phyloP scores from a whole-genome alignment of 228 moss, liverwort and hornwort genomes.

The Sphagnum fallax region DNA sequence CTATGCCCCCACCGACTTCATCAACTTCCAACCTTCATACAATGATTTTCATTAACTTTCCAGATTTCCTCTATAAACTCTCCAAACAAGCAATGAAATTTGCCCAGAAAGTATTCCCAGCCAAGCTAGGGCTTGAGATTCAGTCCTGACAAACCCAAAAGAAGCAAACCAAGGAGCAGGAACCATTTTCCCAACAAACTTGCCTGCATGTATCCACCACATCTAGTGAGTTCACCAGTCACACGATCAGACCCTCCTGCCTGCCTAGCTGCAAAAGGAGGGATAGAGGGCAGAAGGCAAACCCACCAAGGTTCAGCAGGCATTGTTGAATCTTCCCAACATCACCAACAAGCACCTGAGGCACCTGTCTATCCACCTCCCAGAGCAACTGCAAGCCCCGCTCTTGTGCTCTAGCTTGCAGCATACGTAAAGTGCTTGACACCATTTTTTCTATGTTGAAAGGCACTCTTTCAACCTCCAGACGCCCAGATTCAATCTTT shows the following conservation, averaged over 20 bases:
- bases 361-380: constrained; percentile 67
- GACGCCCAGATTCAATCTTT: constrained; percentile 88
- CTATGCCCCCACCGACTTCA: no score
- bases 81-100: no score
- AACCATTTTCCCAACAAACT: no score
- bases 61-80: no score
- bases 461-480: constrained; percentile 74
- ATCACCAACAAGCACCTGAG: constrained; percentile 62
- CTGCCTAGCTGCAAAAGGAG: not conserved
- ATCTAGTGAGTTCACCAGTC: no score
- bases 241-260: no score
- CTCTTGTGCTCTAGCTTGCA: constrained; percentile 71
- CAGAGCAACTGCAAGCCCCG: constrained; percentile 66
- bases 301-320: constrained; percentile 68
- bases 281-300: not conserved
- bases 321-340: constrained; percentile 84
- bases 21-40: no score
- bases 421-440: constrained; percentile 71
- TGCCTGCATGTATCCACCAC: no score
- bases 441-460: constrained; percentile 75
- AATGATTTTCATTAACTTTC: no score
- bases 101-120: no score
- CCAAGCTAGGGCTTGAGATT: no score
- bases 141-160: not conserved
- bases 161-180: no score